Evolutionary conservation across 2,329 filamentous ascomycete genomes (phyloP), one percentile per base, ranked within the genome.

Genomic region (Cadophora luteo-olivacea): DNA sequence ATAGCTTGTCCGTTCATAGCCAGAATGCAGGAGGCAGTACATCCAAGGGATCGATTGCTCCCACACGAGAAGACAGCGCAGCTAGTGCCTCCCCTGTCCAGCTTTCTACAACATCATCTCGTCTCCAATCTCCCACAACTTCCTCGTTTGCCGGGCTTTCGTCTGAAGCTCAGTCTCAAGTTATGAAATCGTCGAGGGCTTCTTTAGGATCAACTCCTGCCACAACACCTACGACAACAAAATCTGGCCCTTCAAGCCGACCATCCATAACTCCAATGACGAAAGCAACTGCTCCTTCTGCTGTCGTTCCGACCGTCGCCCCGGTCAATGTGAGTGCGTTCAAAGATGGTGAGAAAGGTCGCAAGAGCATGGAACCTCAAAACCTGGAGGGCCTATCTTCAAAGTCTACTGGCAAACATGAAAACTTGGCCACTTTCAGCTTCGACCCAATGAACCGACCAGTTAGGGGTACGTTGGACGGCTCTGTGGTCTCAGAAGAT

Each of bases 311-410:
- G 36, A 80, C 80, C 25, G 76, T 84, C 51, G 83, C 84, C 0
- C 83, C 87, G 3, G 79, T 85, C 14, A 84, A 84, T 61, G 82
- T 85, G 9, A 84, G 78, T 69, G 82, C 81, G 19, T 82, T 83
- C 70, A 82, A 82, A 66, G 84, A 86, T 68, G 80, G 78, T 68
- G 85, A 88, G 64, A 76, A 78, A 25, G 78, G 79, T 60, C 82
- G 85, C 58, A 82, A 60, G 19, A 60, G 38, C 38, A 16, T 62
- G 16, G 71, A 67, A 68, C 67, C 41, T 63, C 78, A 62, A 72
- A 73, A 33, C 76, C 25, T 54, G n/a, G 71, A 72, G 12, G 33
- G 41, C 16, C 55, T 58, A 38, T 25, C 68, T 14, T 67, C 68
- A 12, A 33, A 61, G 29, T 60, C 67, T n/a, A 58, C 62, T 33